Conservation (phyloP, 805 yeast genomes). For the Nakazawaea sp. region DNA sequence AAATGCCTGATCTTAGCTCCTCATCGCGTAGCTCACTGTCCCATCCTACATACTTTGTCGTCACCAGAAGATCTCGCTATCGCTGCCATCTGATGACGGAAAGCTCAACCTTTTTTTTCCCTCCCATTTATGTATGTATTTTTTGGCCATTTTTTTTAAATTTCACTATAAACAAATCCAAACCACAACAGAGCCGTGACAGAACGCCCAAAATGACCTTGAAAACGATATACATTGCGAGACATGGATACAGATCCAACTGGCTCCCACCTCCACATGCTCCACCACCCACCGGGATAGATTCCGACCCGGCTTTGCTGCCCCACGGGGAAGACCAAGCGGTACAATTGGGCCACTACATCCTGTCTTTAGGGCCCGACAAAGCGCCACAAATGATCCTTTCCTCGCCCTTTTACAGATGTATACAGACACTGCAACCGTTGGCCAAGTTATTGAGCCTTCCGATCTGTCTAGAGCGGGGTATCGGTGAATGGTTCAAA, state of each 20-base stretch:
- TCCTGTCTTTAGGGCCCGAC: conserved; percentile 33
- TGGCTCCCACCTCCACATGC: conserved; percentile 76
- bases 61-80: too few species aligned
- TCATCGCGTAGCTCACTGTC: too few species aligned
- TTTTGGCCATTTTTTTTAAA: too few species aligned
- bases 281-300: conserved; percentile 81
- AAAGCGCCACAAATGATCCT: conserved; percentile 68
- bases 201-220: conserved; percentile 46
- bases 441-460: conserved; percentile 52
- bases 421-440: conserved; percentile 77
- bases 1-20: too few species aligned
- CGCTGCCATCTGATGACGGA: too few species aligned
- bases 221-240: conserved; percentile 59
- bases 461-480: conserved; percentile 65
- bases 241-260: conserved; percentile 89
- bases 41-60: too few species aligned
- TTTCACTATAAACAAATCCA: too few species aligned
- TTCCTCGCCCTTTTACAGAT: conserved; percentile 83
- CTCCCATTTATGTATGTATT: too few species aligned
- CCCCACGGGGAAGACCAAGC: conserved; percentile 88
- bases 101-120: too few species aligned
- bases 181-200: too few species aligned
- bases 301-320: conserved; percentile 84
- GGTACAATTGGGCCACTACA: conserved; percentile 59
- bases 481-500: conserved; percentile 90